Base-by-base conservation (phyloP, 805 yeast genomes). In the Ogataea naganishii region DNA sequence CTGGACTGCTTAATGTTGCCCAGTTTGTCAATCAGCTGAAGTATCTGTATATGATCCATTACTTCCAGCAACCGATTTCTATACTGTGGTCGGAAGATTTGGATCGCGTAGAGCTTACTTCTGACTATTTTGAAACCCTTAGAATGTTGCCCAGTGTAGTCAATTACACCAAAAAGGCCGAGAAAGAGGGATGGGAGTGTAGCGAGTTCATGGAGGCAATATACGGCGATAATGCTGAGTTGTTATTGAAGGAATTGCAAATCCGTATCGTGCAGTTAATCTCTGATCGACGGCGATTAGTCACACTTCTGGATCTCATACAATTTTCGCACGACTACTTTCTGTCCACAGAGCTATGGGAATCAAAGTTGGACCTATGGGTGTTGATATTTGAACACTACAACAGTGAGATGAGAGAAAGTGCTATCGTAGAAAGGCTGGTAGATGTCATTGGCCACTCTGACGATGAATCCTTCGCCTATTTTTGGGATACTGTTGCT, bases 1-100 rank as follows among this genome's bases (percentile, higher is more conserved):
- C n/a, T 33, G 39, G 25, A 38, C 4, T 18, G 6, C 17, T 53
- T 10, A 51, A 57, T 38, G 43, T 54, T 20, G 23, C 41, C 4
- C 49, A 51, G 18, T 53, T 55, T 29, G 41, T 46, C 20, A 43
- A 48, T 29, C 39, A 42, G 28, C 47, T 56, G 46, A 55, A 55
- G 20, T 33, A 51, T 14, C 41, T 51, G 13, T 53, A 51, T 28
- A 55, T 56, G 60, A 37, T 44, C 16, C 60, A 55, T 32, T 56
- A 49, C 34, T 55, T 37, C 26, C 44, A 46, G 26, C 58, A 56
- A 33, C 61, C 61, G 4, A 38, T 55, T 18, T 40, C 51, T 2
- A 36, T 55, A 9, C 41, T 56, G 33, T 53, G 58, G 58, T 44
- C 52, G 1, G 43, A 49, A 23, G 50, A 53, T 26, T 43, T 44